Evolutionary conservation across 2,329 filamentous ascomycete genomes (phyloP), one percentile per base, ranked within the genome.

Genomic region (Colletotrichum camelliae): DNA sequence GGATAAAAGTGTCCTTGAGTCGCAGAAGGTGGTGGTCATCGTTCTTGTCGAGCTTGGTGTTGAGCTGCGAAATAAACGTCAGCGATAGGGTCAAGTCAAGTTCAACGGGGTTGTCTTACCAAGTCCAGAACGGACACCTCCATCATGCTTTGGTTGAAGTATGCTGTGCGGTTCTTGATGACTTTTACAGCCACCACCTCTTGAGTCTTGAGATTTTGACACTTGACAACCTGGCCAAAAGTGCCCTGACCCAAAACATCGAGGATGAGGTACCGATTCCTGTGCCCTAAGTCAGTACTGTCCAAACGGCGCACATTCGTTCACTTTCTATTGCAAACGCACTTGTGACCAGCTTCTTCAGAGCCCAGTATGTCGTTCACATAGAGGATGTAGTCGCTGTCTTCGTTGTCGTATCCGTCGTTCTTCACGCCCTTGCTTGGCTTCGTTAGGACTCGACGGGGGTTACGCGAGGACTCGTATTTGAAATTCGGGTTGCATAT

Each of bases 61-160:
- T 99, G 82, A 99, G 91, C 95, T 97, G 80, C 3, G 64, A 48
- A 24, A 33, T 48, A 79, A 43, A n/a, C 9, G 61, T 78, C 31
- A 78, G 60, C 62, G 16, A 3, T 16, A 27, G 12, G 61, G 24
- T 43, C 29, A n/a, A 43, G 13, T 39, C 61, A 27, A 35, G 35
- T 27, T 21, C 7, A 24, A 37, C 13, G 68, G 35, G 55, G 29
- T 61, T 16, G 69, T 80, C 91, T 74, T 89, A 97, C 95, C 89
- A 99, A 84, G 85, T 99, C 97, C 74, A 99, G 89, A 29, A 99
- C 97, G 2, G 97, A 99, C 37, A 99, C 97, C 84, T 99, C 97
- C 97, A 99, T 99, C 97, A 99, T 99, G 85, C 97, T 98, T 85
- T 99, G 97, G 83, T 99, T 99, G 88, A 99, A 99, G 85, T 99